Percentiles rank a stretch among this genome's conserved stretches.
These are phyloP conservation scores for Karstenula rhodostoma DNA, from an alignment of 2,329 filamentous ascomycete genomes.

Conservation along the genomic window DNA sequence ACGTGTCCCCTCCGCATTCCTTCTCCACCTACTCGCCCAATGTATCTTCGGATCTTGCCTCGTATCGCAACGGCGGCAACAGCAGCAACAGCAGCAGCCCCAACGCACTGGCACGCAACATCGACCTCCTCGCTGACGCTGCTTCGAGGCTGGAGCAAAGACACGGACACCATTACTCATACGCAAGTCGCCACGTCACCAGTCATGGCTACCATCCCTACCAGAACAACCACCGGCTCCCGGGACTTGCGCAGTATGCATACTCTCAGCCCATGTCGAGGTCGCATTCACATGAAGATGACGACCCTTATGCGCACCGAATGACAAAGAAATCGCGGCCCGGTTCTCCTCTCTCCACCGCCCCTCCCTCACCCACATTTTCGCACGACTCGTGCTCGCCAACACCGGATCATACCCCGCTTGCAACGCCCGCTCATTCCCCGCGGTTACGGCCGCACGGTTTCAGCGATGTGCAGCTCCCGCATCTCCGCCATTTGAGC, in stretches of 20 bases:
- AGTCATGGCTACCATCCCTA: conserved; percentile 58
- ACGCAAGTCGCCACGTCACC: conserved; percentile 45
- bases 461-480: conserved; percentile 78
- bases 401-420: conserved; percentile 97
- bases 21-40: conserved; percentile 71
- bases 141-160: conserved; percentile 73
- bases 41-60: conserved; percentile 64
- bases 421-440: conserved; percentile 94
- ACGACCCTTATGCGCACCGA: conserved; percentile 79
- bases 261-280: conserved; percentile 90
- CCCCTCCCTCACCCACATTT: conserved; percentile 94
- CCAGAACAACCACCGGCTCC: conserved; percentile 65
- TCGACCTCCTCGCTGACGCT: conserved; percentile 74
- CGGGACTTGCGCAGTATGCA: conserved; percentile 54
- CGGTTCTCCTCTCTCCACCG: conserved; percentile 93
- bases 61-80: conserved; percentile 56
- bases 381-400: conserved; percentile 95
- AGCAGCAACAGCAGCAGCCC: conserved; percentile 54
- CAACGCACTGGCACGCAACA: conserved; percentile 63
- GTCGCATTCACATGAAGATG: conserved; percentile 82
- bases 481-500: conserved; percentile 79
- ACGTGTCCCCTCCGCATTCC: conserved; percentile 92
- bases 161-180: conserved; percentile 54
- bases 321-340: conserved; percentile 88
- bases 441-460: conserved; percentile 84